Percentiles rank a stretch among this genome's conserved stretches.
Evolutionary conservation across 176 grass and related monocot genomes (phyloP).

Genomic region (Paspalum vaginatum): DNA sequence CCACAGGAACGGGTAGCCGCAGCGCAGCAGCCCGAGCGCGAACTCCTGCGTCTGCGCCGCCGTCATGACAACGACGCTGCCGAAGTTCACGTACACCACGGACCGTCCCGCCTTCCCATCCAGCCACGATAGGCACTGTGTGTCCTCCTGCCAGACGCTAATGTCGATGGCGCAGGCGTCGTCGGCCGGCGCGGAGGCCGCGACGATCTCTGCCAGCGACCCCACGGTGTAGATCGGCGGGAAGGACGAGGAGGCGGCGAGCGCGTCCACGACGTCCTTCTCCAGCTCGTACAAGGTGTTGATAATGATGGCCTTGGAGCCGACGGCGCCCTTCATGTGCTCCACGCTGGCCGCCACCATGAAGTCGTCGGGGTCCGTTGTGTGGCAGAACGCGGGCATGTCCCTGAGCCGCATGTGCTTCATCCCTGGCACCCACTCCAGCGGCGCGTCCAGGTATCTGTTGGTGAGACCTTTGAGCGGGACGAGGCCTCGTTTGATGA

Average conservation of each 20-base stretch:
- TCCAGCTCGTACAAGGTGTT: slow-evolving; percentile 59
- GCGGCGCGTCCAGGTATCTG: slow-evolving; percentile 43
- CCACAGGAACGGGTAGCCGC: slow-evolving; percentile 48
- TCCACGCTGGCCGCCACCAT: not conserved
- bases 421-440: slow-evolving; percentile 56
- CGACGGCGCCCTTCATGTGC: slow-evolving; percentile 30
- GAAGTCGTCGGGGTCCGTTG: slow-evolving; percentile 33
- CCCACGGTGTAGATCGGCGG: slow-evolving; percentile 56
- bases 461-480: slow-evolving; percentile 19
- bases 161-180: not conserved
- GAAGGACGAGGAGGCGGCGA: slow-evolving; percentile 21
- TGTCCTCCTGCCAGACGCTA: slow-evolving; percentile 40
- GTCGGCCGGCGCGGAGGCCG: not conserved
- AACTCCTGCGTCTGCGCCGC: slow-evolving; percentile 24
- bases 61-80: slow-evolving; percentile 40
- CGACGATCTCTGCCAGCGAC: slow-evolving; percentile 21
- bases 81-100: slow-evolving; percentile 53
- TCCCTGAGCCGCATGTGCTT: slow-evolving; percentile 43
- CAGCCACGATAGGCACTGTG: slow-evolving; percentile 44
- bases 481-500: slow-evolving; percentile 21
- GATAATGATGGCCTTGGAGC: slow-evolving; percentile 41
- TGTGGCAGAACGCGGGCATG: slow-evolving; percentile 47
- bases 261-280: slow-evolving; percentile 45
- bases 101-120: slow-evolving; percentile 21
- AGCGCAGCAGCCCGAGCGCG: slow-evolving; percentile 37